Conservation (phyloP, 805 yeast species). For the Suhomyces sp. region DNA sequence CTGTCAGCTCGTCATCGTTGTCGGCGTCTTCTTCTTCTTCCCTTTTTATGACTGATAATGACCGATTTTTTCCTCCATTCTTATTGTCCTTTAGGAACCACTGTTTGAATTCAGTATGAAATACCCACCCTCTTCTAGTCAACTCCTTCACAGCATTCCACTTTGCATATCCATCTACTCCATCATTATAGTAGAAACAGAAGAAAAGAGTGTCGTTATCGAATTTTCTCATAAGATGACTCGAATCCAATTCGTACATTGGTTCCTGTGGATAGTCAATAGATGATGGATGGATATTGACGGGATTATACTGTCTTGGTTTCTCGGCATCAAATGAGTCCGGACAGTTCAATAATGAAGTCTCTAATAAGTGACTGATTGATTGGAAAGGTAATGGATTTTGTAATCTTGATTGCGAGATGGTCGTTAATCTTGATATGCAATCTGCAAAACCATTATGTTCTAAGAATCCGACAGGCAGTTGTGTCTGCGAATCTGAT, state of each 20-base stretch:
- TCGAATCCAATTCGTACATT: slow-evolving; percentile 61
- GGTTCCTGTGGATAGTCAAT: slow-evolving; percentile 89
- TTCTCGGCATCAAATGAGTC: slow-evolving; percentile 89
- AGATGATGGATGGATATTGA: slow-evolving; percentile 85
- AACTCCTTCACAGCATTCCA: slow-evolving; percentile 76
- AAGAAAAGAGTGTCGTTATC: slow-evolving; percentile 88
- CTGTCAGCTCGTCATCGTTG: slow-evolving; percentile 38
- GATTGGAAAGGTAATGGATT: slow-evolving; percentile 55
- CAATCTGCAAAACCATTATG: slow-evolving; percentile 21
- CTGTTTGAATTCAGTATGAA: slow-evolving; percentile 67
- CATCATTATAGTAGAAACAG: slow-evolving; percentile 79
- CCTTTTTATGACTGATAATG: slow-evolving; percentile 20
- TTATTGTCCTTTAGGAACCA: slow-evolving; percentile 78
- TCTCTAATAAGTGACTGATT: slow-evolving; percentile 62
- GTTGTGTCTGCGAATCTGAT: slow-evolving; percentile 11
- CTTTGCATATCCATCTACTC: slow-evolving; percentile 32
- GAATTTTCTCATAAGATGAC: slow-evolving; percentile 62
- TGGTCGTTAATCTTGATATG: slow-evolving; percentile 22
- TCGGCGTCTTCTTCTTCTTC: slow-evolving; percentile 15
- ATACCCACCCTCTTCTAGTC: slow-evolving; percentile 75
- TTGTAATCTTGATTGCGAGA: slow-evolving; percentile 43
- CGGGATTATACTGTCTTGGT: slow-evolving; percentile 75
- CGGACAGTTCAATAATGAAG: slow-evolving; percentile 84
- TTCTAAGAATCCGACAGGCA: slow-evolving; percentile 16
- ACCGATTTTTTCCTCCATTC: slow-evolving; percentile 32